phyloP scores from a whole-genome alignment of 2,329 filamentous ascomycete species.

The Pezicula rhizophila region DNA sequence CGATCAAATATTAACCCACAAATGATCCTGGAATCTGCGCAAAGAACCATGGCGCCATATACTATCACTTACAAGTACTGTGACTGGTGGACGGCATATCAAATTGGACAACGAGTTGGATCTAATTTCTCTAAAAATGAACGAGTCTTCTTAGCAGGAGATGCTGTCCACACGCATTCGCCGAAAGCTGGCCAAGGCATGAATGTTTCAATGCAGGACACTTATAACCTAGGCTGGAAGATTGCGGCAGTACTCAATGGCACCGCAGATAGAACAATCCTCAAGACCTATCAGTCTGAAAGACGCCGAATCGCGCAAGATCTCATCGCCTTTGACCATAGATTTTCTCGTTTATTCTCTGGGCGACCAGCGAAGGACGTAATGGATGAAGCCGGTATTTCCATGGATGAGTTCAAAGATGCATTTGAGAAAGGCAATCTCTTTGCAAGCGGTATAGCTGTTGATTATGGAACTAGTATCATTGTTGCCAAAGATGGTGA shows the following conservation, averaged over 20 bases:
- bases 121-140: constrained; percentile 45
- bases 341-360: constrained; percentile 50
- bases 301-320: constrained; percentile 56
- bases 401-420: constrained; percentile 56
- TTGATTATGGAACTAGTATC: constrained; percentile 51
- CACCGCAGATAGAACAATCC: constrained; percentile 39
- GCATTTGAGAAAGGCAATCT: constrained; percentile 53
- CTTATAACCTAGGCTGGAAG: constrained; percentile 59
- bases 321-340: constrained; percentile 59
- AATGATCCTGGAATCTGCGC: constrained; percentile 55
- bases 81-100: constrained; percentile 63
- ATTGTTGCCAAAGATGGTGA: constrained; percentile 49
- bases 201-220: constrained; percentile 53
- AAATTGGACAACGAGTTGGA: constrained; percentile 61
- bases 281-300: constrained; percentile 58
- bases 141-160: constrained; percentile 47
- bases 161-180: constrained; percentile 53
- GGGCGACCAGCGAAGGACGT: constrained; percentile 44
- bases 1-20: constrained; percentile 58
- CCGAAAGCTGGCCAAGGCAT: constrained; percentile 60
- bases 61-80: constrained; percentile 57
- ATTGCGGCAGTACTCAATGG: constrained; percentile 39
- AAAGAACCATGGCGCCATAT: constrained; percentile 62
- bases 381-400: constrained; percentile 43
- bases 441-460: constrained; percentile 52